A percentile compares a stretch with the other conserved stretches of the same genome.
phyloP scores from a whole-genome alignment of 2,329 filamentous ascomycete species.

The Corinectria fuckeliana region DNA sequence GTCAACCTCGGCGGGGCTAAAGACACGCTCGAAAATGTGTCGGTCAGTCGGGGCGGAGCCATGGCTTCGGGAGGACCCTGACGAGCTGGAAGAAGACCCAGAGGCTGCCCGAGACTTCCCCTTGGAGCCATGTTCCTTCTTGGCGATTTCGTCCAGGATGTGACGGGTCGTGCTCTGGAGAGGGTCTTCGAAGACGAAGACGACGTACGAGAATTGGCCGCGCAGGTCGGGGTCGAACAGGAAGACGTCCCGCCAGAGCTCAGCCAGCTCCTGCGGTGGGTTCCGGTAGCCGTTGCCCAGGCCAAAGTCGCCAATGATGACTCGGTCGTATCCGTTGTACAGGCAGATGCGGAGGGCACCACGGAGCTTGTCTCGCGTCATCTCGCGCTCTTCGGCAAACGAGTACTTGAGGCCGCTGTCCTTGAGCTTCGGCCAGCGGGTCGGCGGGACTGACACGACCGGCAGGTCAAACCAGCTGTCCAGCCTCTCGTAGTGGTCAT shows the following conservation, averaged over 20 bases:
- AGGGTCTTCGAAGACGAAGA: constrained; percentile 69
- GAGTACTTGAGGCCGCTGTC: constrained; percentile 72
- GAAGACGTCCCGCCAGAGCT: constrained; percentile 70
- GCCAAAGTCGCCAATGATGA: constrained; percentile 70
- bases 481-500: constrained; percentile 67
- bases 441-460: constrained; percentile 76
- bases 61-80: constrained; percentile 38
- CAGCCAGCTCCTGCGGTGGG: constrained; percentile 68
- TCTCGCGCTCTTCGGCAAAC: constrained; percentile 72
- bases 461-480: constrained; percentile 65
- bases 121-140: constrained; percentile 52
- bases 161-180: constrained; percentile 59
- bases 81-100: constrained; percentile 39
- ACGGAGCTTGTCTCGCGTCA: constrained; percentile 76
- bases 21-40: constrained; percentile 61
- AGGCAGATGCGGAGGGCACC: constrained; percentile 74
- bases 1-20: constrained; percentile 57
- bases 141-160: constrained; percentile 62
- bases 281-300: constrained; percentile 69
- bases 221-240: constrained; percentile 67
- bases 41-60: constrained; percentile 51
- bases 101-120: constrained; percentile 43
- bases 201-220: constrained; percentile 66
- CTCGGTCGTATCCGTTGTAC: constrained; percentile 60
- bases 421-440: constrained; percentile 75